A percentile compares a stretch with the other conserved stretches of the same genome.
Conservation (phyloP, 345 rosid species). For the Boechera divaricarpa region DNA sequence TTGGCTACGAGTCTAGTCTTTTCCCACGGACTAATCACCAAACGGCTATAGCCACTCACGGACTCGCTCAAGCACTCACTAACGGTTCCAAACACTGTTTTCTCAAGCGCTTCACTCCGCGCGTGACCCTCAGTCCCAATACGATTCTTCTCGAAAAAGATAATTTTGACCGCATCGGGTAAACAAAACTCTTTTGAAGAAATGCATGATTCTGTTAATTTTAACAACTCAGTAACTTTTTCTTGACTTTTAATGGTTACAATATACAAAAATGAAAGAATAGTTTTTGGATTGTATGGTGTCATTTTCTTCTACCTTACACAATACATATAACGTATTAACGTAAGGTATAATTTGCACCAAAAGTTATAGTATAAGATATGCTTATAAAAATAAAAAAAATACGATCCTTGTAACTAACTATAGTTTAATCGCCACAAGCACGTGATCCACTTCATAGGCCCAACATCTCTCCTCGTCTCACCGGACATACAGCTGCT, state of each 20-base stretch:
- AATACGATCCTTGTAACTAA: background rate
- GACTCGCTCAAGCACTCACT: slow-evolving; percentile 31
- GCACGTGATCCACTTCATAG: slow-evolving; percentile 42
- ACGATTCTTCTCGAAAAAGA: slow-evolving; percentile 25
- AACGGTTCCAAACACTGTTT: background rate
- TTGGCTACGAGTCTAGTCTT: slow-evolving; percentile 31
- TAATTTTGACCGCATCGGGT: slow-evolving; percentile 41
- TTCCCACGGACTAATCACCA: slow-evolving; percentile 22
- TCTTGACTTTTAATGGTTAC: background rate
- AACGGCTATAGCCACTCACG: slow-evolving; percentile 37
- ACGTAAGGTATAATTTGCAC: slow-evolving; percentile 8
- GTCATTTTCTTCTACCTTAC: slow-evolving; percentile 30
- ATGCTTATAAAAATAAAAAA: background rate
- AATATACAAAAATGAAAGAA: background rate
- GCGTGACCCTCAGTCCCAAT: slow-evolving; percentile 4
- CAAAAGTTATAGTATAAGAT: background rate
- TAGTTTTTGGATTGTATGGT: background rate
- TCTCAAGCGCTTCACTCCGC: background rate
- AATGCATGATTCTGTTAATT: slow-evolving; percentile 31
- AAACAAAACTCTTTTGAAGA: slow-evolving; percentile 4
- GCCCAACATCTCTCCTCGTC: slow-evolving; percentile 33
- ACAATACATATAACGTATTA: background rate
- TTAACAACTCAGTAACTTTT: slow-evolving; percentile 29
- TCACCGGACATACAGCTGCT: slow-evolving; percentile 27
- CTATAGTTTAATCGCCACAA: background rate